Conservation (phyloP, 768 basidiomycete genomes). For the Leccinum sublutescens region DNA sequence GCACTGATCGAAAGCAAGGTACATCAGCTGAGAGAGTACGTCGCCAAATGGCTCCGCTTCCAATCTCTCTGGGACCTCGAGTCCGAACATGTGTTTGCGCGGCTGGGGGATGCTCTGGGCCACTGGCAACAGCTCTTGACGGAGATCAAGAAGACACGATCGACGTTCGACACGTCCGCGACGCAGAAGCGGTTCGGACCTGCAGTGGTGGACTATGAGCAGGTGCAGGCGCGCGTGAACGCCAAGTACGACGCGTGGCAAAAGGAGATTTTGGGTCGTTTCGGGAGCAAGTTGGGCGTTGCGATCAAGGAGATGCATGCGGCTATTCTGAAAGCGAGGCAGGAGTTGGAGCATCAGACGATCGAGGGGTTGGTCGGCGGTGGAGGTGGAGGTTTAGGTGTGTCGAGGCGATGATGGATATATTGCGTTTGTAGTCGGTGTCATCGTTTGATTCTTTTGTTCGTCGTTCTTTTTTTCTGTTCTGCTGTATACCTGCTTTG, state of each 20-base stretch:
- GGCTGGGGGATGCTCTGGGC: conserved; percentile 89
- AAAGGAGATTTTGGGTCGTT: conserved; percentile 87
- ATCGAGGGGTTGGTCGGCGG: conserved; percentile 81
- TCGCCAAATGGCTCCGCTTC: conserved; percentile 98
- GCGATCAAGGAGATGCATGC: conserved; percentile 99
- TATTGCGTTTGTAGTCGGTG: neutral
- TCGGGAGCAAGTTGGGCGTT: conserved; percentile 89
- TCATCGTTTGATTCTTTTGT: neutral
- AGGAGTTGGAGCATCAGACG: conserved; percentile 94
- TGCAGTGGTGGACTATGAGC: conserved; percentile 95
- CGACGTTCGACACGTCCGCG: conserved; percentile 96
- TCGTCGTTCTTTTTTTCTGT: neutral
- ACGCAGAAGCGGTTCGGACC: conserved; percentile 90
- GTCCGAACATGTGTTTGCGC: conserved; percentile 93
- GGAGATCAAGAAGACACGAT: conserved; percentile 94
- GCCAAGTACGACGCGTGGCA: conserved; percentile 99
- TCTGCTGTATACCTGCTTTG: no score
- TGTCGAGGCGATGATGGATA: neutral
- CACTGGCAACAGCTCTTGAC: conserved; percentile 95
- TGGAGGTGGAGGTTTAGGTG: neutral
- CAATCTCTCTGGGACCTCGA: conserved; percentile 99
- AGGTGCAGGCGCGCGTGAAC: conserved; percentile 95
- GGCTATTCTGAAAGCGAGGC: conserved; percentile 85
- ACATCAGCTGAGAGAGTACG: conserved; percentile 84
- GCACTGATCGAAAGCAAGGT: conserved; percentile 84